Evolutionary conservation across 148 eudicot species (phyloP), one percentile per base, ranked within the genome.

Genomic region (Vaccinium vitisidaea): DNA sequence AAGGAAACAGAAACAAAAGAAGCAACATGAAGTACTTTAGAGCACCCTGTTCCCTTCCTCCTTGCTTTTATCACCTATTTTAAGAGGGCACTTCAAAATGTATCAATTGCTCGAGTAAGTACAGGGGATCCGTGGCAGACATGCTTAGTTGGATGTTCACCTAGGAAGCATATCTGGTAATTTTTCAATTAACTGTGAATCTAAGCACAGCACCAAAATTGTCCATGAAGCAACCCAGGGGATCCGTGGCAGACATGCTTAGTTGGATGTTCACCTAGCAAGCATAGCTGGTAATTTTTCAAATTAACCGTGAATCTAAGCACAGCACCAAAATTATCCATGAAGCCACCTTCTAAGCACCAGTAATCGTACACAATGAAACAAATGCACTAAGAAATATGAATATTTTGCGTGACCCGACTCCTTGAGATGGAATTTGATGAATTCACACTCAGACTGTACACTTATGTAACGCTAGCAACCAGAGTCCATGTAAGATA

Each of bases 21-120:
- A 13, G 75, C 39, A 30, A 70, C 18, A 30, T 70, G 75, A 25
- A 70, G 75, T 30, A 27, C 18, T 19, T 74, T 36, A 36, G 11
- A 39, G 77, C n/a, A 73, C 49, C 36, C 48, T 16, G 19, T 73
- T 73, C 49, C 77, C 76, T 73, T 39, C n/a, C 76, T 71, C 46
- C 39, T 69, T 46, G 50, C 27, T 25, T 48, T 48, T 12, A 50
- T 77, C 80, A 18, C 55, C 6, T n/a, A 43, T 1, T 8, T 69
- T 27, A 27, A n/a, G 74, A 10, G 8, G 18, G 39, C 39, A 27
- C 16, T 12, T 69, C 32, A 69, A 69, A 69, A 69, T 69, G 12
- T 27, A 69, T 69, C 74, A 27, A 69, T 18, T 25, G 39, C 74
- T 16, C 39, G 5, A 2, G 5, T 27, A 25, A 10, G 32, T 36